Percentiles rank a stretch among this genome's conserved stretches.
These are phyloP conservation scores for Neofusicoccum umdonicola DNA, from an alignment of 2,329 filamentous ascomycete species.

Conservation along the genomic window DNA sequence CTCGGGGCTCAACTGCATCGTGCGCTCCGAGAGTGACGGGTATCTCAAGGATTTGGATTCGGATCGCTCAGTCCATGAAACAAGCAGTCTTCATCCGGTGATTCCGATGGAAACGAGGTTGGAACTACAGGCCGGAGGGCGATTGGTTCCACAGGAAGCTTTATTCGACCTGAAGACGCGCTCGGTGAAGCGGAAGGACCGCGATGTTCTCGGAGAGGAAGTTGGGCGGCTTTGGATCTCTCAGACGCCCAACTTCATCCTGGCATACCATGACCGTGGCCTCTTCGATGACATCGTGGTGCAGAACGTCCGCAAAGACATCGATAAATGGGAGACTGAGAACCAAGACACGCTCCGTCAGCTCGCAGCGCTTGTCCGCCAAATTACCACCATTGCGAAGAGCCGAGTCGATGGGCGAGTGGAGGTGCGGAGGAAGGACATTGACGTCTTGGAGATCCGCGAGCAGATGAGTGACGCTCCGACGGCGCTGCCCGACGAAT, in stretches of 20 bases:
- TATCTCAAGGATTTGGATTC: slow-evolving; percentile 39
- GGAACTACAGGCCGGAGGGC: slow-evolving; percentile 23
- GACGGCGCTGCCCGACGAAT: slow-evolving; percentile 14
- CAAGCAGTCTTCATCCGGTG: too few species aligned
- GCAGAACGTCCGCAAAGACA: slow-evolving; percentile 34
- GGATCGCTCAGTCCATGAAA: neutral
- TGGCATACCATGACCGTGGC: slow-evolving; percentile 49
- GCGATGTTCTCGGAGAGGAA: slow-evolving; percentile 40
- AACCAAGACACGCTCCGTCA: slow-evolving; percentile 32
- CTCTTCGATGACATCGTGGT: slow-evolving; percentile 45
- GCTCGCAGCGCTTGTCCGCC: slow-evolving; percentile 30
- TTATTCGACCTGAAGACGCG: slow-evolving; percentile 56
- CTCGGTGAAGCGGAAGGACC: slow-evolving; percentile 29
- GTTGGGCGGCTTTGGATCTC: slow-evolving; percentile 50
- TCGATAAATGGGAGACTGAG: slow-evolving; percentile 44
- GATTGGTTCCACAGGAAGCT: slow-evolving; percentile 40
- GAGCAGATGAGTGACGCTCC: slow-evolving; percentile 22
- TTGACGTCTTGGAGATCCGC: slow-evolving; percentile 36
- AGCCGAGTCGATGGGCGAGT: slow-evolving; percentile 24
- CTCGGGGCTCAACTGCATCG: slow-evolving; percentile 49
- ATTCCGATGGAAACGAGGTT: slow-evolving; percentile 19
- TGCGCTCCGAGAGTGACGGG: slow-evolving; percentile 61
- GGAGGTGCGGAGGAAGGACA: slow-evolving; percentile 35
- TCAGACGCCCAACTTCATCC: slow-evolving; percentile 52
- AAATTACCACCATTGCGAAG: slow-evolving; percentile 30